Evolutionary conservation across 345 rosid genomes (phyloP).

Genomic region (Cardiospermum halicacabum): DNA sequence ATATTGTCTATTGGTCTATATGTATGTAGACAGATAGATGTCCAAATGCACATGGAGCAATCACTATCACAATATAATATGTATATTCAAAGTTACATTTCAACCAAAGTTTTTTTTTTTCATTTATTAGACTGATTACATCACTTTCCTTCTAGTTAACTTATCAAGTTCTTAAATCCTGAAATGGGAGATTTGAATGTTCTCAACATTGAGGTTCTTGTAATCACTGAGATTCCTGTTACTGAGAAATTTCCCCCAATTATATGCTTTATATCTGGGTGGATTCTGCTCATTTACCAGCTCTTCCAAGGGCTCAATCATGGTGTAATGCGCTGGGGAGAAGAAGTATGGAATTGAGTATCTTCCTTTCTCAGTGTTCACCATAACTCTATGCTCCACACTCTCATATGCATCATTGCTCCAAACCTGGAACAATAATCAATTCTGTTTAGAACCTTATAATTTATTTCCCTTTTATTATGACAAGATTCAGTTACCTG

Average conservation of each 20-base stretch:
- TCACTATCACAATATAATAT: no score
- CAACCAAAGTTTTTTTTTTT: no score
- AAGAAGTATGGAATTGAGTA: conserved; percentile 44
- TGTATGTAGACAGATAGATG: no score
- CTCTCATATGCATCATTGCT: conserved; percentile 46
- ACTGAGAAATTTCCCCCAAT: conserved; percentile 59
- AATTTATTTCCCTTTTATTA: no score
- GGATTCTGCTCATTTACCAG: conserved; percentile 36
- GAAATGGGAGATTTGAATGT: conserved; percentile 60
- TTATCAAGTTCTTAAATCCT: conserved; percentile 17
- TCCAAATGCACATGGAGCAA: no score
- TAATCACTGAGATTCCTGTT: conserved; percentile 56
- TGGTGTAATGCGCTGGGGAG: conserved; percentile 28
- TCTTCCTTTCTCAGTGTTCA: conserved; percentile 41
- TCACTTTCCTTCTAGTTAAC: not conserved
- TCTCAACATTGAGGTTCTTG: conserved; percentile 48
- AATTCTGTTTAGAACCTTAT: no score
- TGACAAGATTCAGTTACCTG: conserved; percentile 21
- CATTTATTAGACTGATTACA: not conserved
- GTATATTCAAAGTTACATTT: no score
- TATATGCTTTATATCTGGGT: conserved; percentile 46
- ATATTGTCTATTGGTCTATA: no score
- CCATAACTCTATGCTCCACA: conserved; percentile 45
- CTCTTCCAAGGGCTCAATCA: conserved; percentile 57
- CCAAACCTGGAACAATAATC: conserved; percentile 41